Percentiles rank a stretch among this genome's conserved stretches.
These are phyloP conservation scores for Ophiostoma fasciatum DNA, from an alignment of 2,329 filamentous ascomycete species.

Conservation along the genomic window DNA sequence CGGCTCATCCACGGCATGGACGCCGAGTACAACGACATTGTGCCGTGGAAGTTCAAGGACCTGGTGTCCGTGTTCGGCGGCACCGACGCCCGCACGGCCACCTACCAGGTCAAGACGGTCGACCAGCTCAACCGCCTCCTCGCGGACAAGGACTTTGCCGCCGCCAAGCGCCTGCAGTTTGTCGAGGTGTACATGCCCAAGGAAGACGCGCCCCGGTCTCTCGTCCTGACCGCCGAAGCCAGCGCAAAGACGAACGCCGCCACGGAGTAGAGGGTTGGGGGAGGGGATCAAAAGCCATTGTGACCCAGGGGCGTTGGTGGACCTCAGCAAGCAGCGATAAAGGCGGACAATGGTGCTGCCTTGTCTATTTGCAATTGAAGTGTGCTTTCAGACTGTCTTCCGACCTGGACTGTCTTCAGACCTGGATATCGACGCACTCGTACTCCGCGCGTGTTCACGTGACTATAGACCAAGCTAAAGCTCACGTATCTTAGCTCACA, in stretches of 20 bases:
- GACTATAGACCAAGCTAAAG: no score
- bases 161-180: slow-evolving; percentile 43
- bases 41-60: slow-evolving; percentile 49
- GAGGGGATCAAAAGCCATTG: no score
- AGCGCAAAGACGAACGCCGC: slow-evolving; percentile 53
- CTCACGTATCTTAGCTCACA: no score
- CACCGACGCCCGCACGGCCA: slow-evolving; percentile 9
- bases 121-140: slow-evolving; percentile 11
- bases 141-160: slow-evolving; percentile 20
- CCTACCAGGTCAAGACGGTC: slow-evolving; percentile 10
- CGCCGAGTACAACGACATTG: slow-evolving; percentile 67
- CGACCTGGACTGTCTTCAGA: no score
- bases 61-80: slow-evolving; percentile 12
- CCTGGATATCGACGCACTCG: no score
- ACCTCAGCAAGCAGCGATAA: no score
- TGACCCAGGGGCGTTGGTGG: no score
- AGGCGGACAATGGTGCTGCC: no score
- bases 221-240: slow-evolving; percentile 56
- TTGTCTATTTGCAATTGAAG: no score
- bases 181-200: slow-evolving; percentile 72
- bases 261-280: slow-evolving; percentile 16
- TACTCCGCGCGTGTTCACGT: no score
- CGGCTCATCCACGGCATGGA: slow-evolving; percentile 76
- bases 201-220: slow-evolving; percentile 57
- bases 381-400: no score